phyloP scores from a whole-genome alignment of 805 yeast species.

The Starmerella khaoyaiensis region DNA sequence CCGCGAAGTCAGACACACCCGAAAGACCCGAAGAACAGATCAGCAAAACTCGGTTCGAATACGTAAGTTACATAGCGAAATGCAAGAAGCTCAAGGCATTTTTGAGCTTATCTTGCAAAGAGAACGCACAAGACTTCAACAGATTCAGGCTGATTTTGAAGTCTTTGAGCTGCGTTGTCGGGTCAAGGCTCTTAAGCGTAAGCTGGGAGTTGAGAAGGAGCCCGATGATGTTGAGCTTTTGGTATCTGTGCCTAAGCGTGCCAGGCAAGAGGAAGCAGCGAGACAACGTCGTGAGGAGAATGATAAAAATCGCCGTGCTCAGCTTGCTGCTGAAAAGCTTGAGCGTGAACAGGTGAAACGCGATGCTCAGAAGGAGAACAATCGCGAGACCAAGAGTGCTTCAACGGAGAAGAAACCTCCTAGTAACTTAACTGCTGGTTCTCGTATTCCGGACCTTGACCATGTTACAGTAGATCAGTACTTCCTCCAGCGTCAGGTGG shows the following conservation, averaged over 20 bases:
- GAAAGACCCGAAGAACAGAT: conserved; percentile 93
- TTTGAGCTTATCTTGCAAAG: conserved; percentile 60
- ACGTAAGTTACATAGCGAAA: conserved; percentile 56
- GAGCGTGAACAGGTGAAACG: conserved; percentile 18
- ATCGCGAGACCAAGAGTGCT: conserved; percentile 9
- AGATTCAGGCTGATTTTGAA: conserved; percentile 47
- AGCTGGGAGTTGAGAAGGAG: conserved; percentile 43
- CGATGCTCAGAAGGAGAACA: conserved; percentile 12
- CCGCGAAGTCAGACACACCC: conserved; percentile 86
- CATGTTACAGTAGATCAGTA: conserved; percentile 69
- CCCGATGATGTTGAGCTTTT: conserved; percentile 72
- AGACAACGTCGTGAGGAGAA: conserved; percentile 14
- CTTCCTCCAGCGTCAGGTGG: conserved; percentile 58
- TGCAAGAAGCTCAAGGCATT: conserved; percentile 61
- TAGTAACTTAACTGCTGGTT: conserved; percentile 36
- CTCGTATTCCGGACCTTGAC: conserved; percentile 87
- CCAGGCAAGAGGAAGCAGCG: conserved; percentile 34
- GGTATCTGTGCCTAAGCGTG: conserved; percentile 47
- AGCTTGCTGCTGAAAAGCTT: conserved; percentile 15
- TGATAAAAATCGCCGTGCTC: conserved; percentile 17
- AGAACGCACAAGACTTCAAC: conserved; percentile 50
- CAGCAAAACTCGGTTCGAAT: conserved; percentile 77
- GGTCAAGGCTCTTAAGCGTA: conserved; percentile 62
- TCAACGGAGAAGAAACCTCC: conserved; percentile 27
- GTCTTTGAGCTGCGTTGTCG: conserved; percentile 62